Evolutionary conservation across 2,329 filamentous ascomycete genomes (phyloP).

Genomic region (Venturia oleaginea): DNA sequence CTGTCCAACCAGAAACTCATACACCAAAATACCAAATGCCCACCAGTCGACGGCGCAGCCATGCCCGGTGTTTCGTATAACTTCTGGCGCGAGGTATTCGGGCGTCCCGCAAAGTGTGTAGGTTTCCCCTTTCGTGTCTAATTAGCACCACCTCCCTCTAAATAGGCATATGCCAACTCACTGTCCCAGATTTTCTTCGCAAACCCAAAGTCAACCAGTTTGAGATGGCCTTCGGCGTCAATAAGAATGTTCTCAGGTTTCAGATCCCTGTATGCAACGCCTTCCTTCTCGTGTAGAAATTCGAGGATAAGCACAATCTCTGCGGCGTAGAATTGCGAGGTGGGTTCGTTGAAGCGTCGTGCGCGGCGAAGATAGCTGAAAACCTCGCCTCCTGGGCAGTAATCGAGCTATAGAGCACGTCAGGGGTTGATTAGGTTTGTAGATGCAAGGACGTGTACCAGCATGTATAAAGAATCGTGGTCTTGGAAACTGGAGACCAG

Average conservation of each 20-base stretch:
- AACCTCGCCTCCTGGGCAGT: slow-evolving; percentile 74
- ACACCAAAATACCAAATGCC: slow-evolving; percentile 75
- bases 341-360: slow-evolving; percentile 68
- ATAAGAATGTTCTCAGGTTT: slow-evolving; percentile 78
- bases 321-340: slow-evolving; percentile 72
- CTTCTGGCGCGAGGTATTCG: slow-evolving; percentile 76
- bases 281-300: slow-evolving; percentile 69
- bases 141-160: neutral
- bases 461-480: slow-evolving; percentile 68
- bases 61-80: slow-evolving; percentile 73
- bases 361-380: slow-evolving; percentile 74
- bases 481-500: slow-evolving; percentile 74
- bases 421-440: slow-evolving; percentile 17
- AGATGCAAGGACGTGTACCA: slow-evolving; percentile 36
- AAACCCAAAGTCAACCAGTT: slow-evolving; percentile 78
- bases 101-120: slow-evolving; percentile 79
- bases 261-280: slow-evolving; percentile 71
- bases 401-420: slow-evolving; percentile 52
- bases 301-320: slow-evolving; percentile 77
- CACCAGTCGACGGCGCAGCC: slow-evolving; percentile 76
- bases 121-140: slow-evolving; percentile 48
- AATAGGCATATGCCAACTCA: slow-evolving; percentile 19
- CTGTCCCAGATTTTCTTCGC: slow-evolving; percentile 64
- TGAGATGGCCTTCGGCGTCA: slow-evolving; percentile 69
- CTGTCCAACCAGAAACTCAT: slow-evolving; percentile 77